A percentile compares a stretch with the other conserved stretches of the same genome.
Evolutionary conservation across 2,329 filamentous ascomycete species (phyloP).

Genomic region (Colletotrichum aenigma): DNA sequence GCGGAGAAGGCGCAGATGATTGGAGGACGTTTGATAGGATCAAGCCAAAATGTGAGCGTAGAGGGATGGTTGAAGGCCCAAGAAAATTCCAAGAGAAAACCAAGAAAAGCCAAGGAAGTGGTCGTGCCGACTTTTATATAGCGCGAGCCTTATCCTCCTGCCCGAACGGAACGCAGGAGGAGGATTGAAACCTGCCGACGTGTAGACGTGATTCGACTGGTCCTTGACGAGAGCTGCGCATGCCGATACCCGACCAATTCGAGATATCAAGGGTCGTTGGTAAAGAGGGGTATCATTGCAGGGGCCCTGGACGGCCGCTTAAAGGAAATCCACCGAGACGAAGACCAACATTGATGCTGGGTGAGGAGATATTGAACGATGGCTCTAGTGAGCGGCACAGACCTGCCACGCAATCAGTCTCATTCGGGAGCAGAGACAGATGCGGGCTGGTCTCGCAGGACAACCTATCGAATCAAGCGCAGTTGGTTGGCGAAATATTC

Average conservation of each 20-base stretch:
- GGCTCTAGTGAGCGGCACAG: background rate
- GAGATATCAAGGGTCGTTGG: background rate
- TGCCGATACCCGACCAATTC: background rate
- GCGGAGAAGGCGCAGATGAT: background rate
- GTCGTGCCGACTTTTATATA: slow-evolving; percentile 10
- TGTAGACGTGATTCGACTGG: slow-evolving; percentile 4
- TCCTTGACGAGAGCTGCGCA: background rate
- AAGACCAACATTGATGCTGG: background rate
- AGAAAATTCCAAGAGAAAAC: slow-evolving; percentile 14
- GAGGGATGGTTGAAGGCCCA: background rate
- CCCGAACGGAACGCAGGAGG: background rate
- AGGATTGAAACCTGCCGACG: background rate
- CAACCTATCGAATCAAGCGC: background rate
- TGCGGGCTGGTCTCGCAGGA: background rate
- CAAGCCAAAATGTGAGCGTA: background rate
- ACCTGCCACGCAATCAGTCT: background rate
- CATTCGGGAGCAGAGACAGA: background rate
- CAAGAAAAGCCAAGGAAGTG: slow-evolving; percentile 19
- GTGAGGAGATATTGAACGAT: background rate
- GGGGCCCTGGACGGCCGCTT: slow-evolving; percentile 5
- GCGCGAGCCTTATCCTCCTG: slow-evolving; percentile 9
- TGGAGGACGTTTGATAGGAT: background rate
- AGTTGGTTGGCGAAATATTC: background rate
- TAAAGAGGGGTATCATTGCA: background rate
- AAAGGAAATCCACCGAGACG: background rate